A percentile compares a stretch with the other conserved stretches of the same genome.
phyloP scores from a whole-genome alignment of 306 rosid species.

The Fragaria vesca region DNA sequence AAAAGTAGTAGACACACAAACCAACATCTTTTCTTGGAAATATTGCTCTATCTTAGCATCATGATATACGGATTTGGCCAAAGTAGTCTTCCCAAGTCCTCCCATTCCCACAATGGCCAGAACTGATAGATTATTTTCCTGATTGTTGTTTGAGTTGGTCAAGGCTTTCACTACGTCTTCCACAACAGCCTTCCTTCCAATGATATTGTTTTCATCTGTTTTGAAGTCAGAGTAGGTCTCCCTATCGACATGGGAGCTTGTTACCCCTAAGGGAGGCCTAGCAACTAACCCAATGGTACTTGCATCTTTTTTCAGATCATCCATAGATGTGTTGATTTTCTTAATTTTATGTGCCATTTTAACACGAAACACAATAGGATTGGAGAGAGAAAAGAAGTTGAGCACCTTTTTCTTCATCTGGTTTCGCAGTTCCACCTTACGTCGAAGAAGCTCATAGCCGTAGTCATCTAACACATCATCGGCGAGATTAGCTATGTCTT shows the following conservation, averaged over 20 bases:
- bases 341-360: not conserved
- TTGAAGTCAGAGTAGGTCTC: not conserved
- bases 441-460: not conserved
- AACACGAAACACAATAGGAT: not conserved
- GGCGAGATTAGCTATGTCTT: not conserved
- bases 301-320: not conserved
- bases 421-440: not conserved
- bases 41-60: not conserved
- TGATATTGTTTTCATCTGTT: not conserved
- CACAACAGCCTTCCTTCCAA: not conserved
- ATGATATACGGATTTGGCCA: constrained; percentile 16
- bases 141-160: not conserved
- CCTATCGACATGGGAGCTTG: not conserved
- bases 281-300: not conserved
- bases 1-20: constrained; percentile 24
- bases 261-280: not conserved
- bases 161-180: not conserved
- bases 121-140: not conserved
- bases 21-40: constrained; percentile 23
- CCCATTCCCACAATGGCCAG: constrained; percentile 27
- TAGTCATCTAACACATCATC: not conserved
- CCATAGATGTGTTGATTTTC: not conserved
- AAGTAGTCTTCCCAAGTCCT: constrained; percentile 27
- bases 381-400: not conserved
- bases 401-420: not conserved